phyloP scores from a whole-genome alignment of 495 filamentous ascomycete species.

The Podospora appendiculata region DNA sequence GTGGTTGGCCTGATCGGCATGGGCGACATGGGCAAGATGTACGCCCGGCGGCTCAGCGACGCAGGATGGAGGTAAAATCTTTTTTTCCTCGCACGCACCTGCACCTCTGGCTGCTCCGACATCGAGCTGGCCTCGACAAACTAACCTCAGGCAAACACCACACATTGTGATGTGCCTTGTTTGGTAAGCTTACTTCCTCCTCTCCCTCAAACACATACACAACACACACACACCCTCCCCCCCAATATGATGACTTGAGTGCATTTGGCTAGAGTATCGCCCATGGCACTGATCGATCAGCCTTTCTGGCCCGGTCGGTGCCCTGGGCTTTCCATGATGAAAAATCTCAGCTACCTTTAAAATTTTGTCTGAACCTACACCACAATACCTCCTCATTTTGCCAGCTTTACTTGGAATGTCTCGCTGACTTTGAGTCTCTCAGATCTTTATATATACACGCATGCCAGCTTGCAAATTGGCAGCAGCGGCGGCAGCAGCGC shows the following conservation, averaged over 20 bases:
- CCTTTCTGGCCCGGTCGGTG: constrained; percentile 30
- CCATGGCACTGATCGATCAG: constrained; percentile 27
- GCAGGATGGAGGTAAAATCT: constrained; percentile 87
- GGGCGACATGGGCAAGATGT: constrained; percentile 99
- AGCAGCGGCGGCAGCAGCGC: constrained; percentile 2
- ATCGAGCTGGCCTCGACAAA: not conserved
- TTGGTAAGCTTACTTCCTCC: constrained; percentile 11
- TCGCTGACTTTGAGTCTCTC: constrained; percentile 13
- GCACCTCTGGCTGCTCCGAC: not conserved
- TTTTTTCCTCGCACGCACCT: constrained; percentile 4
- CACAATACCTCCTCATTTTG: not conserved
- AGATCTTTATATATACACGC: not conserved
- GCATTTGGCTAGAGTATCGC: constrained; percentile 99
- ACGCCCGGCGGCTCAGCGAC: constrained; percentile 73
- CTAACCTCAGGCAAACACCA: constrained; percentile 4
- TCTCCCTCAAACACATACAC: not conserved
- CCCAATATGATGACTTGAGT: constrained; percentile 92
- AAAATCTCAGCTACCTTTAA: constrained; percentile 93
- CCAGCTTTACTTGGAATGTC: constrained; percentile 5
- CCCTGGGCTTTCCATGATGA: constrained; percentile 75
- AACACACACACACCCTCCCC: constrained; percentile 9
- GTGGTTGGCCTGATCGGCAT: constrained; percentile 92
- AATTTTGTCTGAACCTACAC: constrained; percentile 67
- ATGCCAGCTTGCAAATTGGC: not conserved
- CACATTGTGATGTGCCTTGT: not conserved